Conservation (phyloP, 2,329 filamentous ascomycete genomes). For the Daldinia sp. region DNA sequence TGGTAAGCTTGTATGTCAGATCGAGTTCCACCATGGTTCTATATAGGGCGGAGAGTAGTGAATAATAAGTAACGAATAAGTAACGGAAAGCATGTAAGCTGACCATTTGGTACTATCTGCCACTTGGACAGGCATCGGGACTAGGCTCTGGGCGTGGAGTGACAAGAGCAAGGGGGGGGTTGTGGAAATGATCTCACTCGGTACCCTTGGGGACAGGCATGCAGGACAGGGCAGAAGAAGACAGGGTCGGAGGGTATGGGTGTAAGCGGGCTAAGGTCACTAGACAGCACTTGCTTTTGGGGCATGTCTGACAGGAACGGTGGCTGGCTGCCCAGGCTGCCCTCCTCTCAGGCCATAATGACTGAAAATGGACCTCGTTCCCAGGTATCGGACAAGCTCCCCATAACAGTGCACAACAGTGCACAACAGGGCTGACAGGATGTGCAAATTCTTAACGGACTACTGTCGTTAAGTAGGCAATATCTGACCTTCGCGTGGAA, state of each 20-base stretch:
- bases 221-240: not conserved
- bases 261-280: slow-evolving; percentile 38
- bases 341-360: slow-evolving; percentile 28
- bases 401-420: slow-evolving; percentile 34
- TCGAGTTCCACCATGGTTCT: slow-evolving; percentile 28
- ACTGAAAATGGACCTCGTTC: slow-evolving; percentile 33
- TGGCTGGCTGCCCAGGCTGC: slow-evolving; percentile 38
- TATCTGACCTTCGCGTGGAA: slow-evolving; percentile 50
- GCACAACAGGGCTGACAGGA: slow-evolving; percentile 47
- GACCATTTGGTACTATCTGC: slow-evolving; percentile 25
- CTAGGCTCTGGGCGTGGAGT: slow-evolving; percentile 14
- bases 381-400: slow-evolving; percentile 33
- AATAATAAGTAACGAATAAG: slow-evolving; percentile 31
- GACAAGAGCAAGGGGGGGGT: slow-evolving; percentile 3
- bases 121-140: slow-evolving; percentile 36
- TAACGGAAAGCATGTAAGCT: slow-evolving; percentile 23
- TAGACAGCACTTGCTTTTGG: slow-evolving; percentile 36
- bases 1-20: slow-evolving; percentile 46
- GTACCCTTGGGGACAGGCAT: slow-evolving; percentile 39
- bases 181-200: slow-evolving; percentile 43
- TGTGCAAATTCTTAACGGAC: slow-evolving; percentile 19
- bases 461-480: slow-evolving; percentile 39
- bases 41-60: slow-evolving; percentile 26
- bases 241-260: slow-evolving; percentile 35
- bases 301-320: slow-evolving; percentile 38